Evolutionary conservation across 2,329 filamentous ascomycete genomes (phyloP), one percentile per base, ranked within the genome.

Genomic region (Thelonectria discophora): DNA sequence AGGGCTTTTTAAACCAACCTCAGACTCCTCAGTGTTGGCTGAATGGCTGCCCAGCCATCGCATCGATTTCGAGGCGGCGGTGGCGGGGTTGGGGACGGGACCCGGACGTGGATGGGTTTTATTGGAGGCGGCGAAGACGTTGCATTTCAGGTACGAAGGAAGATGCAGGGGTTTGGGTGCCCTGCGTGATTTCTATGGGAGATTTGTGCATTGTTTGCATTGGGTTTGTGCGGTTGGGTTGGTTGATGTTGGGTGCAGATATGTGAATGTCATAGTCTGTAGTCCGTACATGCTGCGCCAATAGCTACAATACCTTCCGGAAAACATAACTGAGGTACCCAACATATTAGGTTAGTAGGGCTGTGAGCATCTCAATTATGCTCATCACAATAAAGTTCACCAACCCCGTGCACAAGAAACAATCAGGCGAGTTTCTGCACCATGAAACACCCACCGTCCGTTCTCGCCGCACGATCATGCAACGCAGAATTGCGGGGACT

Each of bases 51-150:
- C 71, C 70, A 68, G 72, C 65, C 34, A 37, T 37, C 34, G 55
- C 51, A 30, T 21, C 21, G 32, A 40, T 40, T 50, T 32, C n/a
- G 18, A n/a, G 42, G 52, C 56, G 47, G 64, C 63, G 69, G 27
- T 10, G 27, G 27, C 27, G 27, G 27, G 27, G 27, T 30, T 30
- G 27, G 62, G 57, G 37, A 27, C 54, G 47, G 17, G 55, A 48
- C 47, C 61, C 21, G 65, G 71, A 74, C 72, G 73, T 74, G 70
- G 68, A 69, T 68, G 52, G 47, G 63, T 67, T 62, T 64, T 37
- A 75, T 75, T 75, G 69, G 67, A 71, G 66, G 63, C 61, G 67
- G 61, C 52, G 61, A 65, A 65, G 62, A 70, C 57, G 40, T 65
- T n/a, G 34, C 32, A 56, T 60, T n/a, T n/a, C 51, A 12, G 48